Evolutionary conservation across 805 yeast species (phyloP), one percentile per base, ranked within the genome.

Genomic region (Schwanniomyces sp.): DNA sequence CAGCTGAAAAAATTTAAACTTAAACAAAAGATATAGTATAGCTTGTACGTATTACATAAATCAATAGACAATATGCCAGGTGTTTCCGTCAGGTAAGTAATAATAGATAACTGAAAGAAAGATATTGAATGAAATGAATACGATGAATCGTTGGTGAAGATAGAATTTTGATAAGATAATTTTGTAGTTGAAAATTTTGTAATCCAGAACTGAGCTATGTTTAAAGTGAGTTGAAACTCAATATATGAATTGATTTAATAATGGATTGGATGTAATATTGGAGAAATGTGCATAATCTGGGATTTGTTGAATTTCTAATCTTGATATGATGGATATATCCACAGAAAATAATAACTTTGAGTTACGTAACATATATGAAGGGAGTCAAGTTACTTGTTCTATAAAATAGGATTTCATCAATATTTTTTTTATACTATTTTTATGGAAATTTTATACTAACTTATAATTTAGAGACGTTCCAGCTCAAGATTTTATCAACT

Each of bases 401-500:
- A 27, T 27, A 10, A 11, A 27, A 7, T 2, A 4, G 30, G 4
- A 27, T 27, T 29, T 29, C 7, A 7, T 32, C 36, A 32, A 32
- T 32, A 32, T 32, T 32, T 32, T 32, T 6, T 7, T 5, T 18
- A 12, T 55, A 21, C 36, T 7, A 32, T 18, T 7, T 32, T 14
- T 14, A 7, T 7, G 8, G 34, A 9, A 52, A 52, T 58, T 50
- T 49, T 40, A 49, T 67, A 65, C 70, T 66, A 67, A 69, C 73
- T 66, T 53, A 41, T 40, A 42, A 69, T 47, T n/a, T 64, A 91
- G 97, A 88, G 99, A 94, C 97, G 99, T 94, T 81, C 97, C 98
- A 81, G 99, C 99, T 79, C 98, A 94, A 88, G 95, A 89, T 64
- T 94, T 94, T 84, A 92, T 94, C 80, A 91, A 90, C 84, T 96